Base-by-base conservation (phyloP, 225 moss, liverwort and hornwort species). In the Marchantia polymorpha region DNA sequence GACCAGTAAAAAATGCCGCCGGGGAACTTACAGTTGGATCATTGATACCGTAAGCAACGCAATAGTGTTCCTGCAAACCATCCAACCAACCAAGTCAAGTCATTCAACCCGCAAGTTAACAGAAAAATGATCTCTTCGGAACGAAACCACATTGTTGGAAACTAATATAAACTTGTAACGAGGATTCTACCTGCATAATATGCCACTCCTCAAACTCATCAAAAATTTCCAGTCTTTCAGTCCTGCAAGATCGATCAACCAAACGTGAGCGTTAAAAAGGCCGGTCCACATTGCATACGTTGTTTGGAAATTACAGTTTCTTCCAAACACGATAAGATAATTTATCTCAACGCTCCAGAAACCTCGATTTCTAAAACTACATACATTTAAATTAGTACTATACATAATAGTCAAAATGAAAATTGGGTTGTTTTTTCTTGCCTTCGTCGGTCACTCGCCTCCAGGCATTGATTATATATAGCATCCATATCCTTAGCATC, bases 181-280 rank as follows among this genome's bases (percentile, higher is more conserved):
- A 15, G 61, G 17, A 58, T 4, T 30, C 30, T 3, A 94, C 94
- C 92, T 96, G 96, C 96, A 96, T 96, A 26, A 94, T 94, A 78
- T 96, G 92, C 96, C 96, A 96, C 88, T 96, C 96, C 81, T 96
- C 94, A 79, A 96, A 96, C 86, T 96, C 96, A 84, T 96, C 96
- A 81, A 96, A 96, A 74, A 96, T 92, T 72, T 96, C 92, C 74
- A 92, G 82, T 20, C 87, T 86, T 84, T 94, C 94, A 73, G 91
- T 92, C 78, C 93, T n/a, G n/a, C n/a, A n/a, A n/a, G n/a, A n/a
- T n/a, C n/a, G n/a, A n/a, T n/a, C n/a, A n/a, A n/a, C n/a, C n/a
- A n/a, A n/a, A n/a, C n/a, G n/a, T n/a, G n/a, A n/a, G n/a, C n/a
- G n/a, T n/a, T n/a, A n/a, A n/a, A n/a, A n/a, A n/a, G n/a, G n/a